A percentile compares a stretch with the other conserved stretches of the same genome.
These are phyloP conservation scores for Aurifilum marmelostoma DNA, from an alignment of 2,329 filamentous ascomycete genomes.

Conservation along the genomic window DNA sequence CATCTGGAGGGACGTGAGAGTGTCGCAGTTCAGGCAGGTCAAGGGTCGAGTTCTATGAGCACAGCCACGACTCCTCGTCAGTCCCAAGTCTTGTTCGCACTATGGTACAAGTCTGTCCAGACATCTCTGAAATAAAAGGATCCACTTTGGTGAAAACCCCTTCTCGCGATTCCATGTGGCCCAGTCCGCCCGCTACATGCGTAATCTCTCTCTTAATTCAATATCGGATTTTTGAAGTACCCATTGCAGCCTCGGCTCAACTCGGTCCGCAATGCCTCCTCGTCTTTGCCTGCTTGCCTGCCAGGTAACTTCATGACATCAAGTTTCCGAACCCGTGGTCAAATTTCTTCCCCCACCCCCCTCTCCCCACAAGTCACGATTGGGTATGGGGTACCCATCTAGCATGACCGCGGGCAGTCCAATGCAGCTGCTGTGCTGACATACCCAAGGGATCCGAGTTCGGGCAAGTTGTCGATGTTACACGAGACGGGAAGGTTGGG, in stretches of 20 bases:
- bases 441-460: not conserved
- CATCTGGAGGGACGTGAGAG: not conserved
- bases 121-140: too few relatives aligned
- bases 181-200: not conserved
- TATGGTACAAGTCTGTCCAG: not conserved
- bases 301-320: not conserved
- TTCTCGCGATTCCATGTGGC: not conserved
- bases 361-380: too few relatives aligned
- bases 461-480: not conserved
- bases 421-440: not conserved
- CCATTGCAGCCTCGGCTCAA: not conserved
- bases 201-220: not conserved
- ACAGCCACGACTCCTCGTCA: not conserved
- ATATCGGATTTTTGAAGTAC: not conserved
- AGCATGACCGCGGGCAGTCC: not conserved
- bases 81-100: not conserved
- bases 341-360: not conserved
- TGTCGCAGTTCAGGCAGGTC: constrained; percentile 36
- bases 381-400: not conserved
- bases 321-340: not conserved
- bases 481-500: not conserved
- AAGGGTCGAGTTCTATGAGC: constrained; percentile 31
- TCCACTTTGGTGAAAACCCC: too few relatives aligned
- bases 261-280: not conserved
- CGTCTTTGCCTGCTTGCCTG: too few relatives aligned